Percentiles rank a stretch among this genome's conserved stretches.
These are phyloP conservation scores for Penicillium crystallinum DNA, from an alignment of 495 filamentous ascomycete genomes.

Conservation along the genomic window DNA sequence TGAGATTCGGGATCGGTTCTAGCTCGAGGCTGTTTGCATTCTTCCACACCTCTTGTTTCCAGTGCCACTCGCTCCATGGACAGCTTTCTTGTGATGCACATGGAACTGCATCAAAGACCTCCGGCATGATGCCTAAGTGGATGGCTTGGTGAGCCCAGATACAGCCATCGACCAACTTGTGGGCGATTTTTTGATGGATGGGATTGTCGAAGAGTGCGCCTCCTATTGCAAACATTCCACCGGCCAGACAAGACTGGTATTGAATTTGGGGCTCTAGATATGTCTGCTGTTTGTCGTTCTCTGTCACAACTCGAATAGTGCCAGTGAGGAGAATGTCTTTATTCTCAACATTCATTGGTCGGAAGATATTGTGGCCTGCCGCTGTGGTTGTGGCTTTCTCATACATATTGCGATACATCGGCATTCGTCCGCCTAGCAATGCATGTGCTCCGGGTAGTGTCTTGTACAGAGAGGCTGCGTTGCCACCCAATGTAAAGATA, in stretches of 20 bases:
- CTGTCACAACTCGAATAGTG: conserved; percentile 16
- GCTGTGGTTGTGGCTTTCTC: conserved; percentile 27
- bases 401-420: conserved; percentile 42
- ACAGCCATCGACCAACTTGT: conserved; percentile 74
- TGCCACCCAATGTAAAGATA: conserved; percentile 24
- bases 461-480: conserved; percentile 33
- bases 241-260: conserved; percentile 77
- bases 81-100: conserved; percentile 32
- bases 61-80: conserved; percentile 34
- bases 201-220: conserved; percentile 63
- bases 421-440: conserved; percentile 27
- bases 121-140: conserved; percentile 43
- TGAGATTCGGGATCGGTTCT: conserved; percentile 4
- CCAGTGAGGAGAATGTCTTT: conserved; percentile 39
- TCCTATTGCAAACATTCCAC: conserved; percentile 78
- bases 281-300: conserved; percentile 13
- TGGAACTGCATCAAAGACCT: conserved; percentile 30
- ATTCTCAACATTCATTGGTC: conserved; percentile 36
- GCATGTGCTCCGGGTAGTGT: conserved; percentile 29
- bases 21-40: conserved; percentile 4
- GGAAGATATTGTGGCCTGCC: conserved; percentile 38
- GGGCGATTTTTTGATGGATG: conserved; percentile 63
- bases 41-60: conserved; percentile 28
- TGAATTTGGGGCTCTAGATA: conserved; percentile 33
- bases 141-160: conserved; percentile 64